A percentile compares a stretch with the other conserved stretches of the same genome.
Evolutionary conservation across 2,329 filamentous ascomycete species (phyloP).

Genomic region (Rhexocercosporidium sp.): DNA sequence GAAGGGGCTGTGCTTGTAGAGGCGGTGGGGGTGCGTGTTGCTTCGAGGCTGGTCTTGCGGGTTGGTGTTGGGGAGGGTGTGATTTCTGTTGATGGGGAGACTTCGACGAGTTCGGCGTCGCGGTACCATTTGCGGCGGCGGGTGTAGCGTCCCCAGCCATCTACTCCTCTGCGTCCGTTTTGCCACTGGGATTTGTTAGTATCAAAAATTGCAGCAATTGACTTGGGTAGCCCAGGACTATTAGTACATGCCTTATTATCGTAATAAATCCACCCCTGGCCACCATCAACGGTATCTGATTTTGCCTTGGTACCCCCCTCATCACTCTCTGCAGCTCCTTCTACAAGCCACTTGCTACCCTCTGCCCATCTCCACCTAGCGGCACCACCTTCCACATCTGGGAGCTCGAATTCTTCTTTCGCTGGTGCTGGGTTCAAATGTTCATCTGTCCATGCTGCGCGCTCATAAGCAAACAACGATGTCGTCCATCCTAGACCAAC

Average conservation of each 20-base stretch:
- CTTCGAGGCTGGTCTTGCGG: conserved; percentile 34
- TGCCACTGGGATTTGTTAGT: conserved; percentile 70
- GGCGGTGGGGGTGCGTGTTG: conserved; percentile 25
- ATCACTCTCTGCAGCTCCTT: conserved; percentile 67
- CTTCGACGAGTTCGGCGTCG: conserved; percentile 91
- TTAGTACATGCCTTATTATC: conserved; percentile 81
- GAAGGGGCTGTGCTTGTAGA: conserved; percentile 9
- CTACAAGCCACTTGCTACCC: conserved; percentile 85
- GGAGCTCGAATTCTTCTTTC: conserved; percentile 74
- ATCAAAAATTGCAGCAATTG: not conserved
- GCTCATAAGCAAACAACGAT: conserved; percentile 87
- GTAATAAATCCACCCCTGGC: conserved; percentile 94
- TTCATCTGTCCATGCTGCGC: conserved; percentile 93
- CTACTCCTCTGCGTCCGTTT: conserved; percentile 79
- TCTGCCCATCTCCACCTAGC: conserved; percentile 82
- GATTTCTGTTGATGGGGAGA: conserved; percentile 51
- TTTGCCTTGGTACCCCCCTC: conserved; percentile 48
- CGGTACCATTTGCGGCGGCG: conserved; percentile 94
- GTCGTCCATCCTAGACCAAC: conserved; percentile 94
- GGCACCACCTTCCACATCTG: conserved; percentile 67
- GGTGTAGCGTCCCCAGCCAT: conserved; percentile 95
- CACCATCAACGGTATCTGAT: conserved; percentile 44
- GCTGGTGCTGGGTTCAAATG: conserved; percentile 81
- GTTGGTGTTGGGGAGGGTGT: conserved; percentile 49
- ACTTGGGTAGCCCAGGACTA: not conserved